Percentiles rank a stretch among this genome's conserved stretches.
These are phyloP conservation scores for Candida orba DNA, from an alignment of 805 yeast species.

Conservation along the genomic window DNA sequence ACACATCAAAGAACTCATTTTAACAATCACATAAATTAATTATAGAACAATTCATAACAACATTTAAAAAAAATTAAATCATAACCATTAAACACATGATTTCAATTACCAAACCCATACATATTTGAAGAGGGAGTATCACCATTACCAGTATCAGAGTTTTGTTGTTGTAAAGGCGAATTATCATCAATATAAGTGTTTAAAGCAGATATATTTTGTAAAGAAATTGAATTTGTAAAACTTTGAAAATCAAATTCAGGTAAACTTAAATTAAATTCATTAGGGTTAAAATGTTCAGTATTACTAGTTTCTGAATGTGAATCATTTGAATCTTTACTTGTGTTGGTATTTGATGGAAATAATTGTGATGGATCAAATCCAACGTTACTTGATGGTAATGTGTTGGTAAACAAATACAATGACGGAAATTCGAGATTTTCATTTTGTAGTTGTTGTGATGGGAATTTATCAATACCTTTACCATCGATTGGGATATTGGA, in stretches of 20 bases:
- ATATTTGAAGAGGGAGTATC: constrained; percentile 6
- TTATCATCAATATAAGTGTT: constrained; percentile 13
- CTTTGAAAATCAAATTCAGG: constrained; percentile 23
- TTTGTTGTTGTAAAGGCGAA: neutral
- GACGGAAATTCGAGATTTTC: constrained; percentile 22
- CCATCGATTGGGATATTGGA: neutral
- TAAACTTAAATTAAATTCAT: constrained; percentile 18
- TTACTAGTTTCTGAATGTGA: constrained; percentile 13
- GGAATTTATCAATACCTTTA: neutral
- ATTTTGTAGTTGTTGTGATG: neutral
- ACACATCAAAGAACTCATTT: no score
- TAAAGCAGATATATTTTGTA: constrained; percentile 20
- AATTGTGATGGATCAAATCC: constrained; percentile 23
- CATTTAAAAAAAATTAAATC: neutral
- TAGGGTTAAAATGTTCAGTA: constrained; percentile 13
- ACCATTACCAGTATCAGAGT: neutral
- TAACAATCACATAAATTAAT: no score
- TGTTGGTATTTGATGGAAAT: constrained; percentile 12
- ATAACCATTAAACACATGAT: neutral
- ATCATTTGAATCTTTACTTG: constrained; percentile 4
- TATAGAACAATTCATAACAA: no score
- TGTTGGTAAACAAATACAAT: constrained; percentile 22
- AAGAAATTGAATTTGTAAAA: constrained; percentile 16
- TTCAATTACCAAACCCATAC: constrained; percentile 9
- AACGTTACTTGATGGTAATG: constrained; percentile 13